These are phyloP conservation scores for Monosiga brevicollis DNA, from an alignment of 78 protist genomes.

Conservation along the genomic window DNA sequence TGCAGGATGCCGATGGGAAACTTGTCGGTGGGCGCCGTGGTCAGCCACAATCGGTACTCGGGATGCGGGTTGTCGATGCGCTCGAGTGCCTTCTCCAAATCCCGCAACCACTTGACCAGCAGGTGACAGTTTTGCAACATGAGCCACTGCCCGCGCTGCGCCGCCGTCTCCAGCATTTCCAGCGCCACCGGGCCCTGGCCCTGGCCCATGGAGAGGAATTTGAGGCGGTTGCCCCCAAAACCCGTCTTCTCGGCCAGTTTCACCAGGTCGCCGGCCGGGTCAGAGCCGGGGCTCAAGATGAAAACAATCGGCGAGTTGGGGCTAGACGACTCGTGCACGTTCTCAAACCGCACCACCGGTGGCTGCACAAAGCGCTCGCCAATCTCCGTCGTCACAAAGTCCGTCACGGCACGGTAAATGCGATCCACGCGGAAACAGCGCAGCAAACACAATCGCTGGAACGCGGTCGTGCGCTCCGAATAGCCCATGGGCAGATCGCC, in stretches of 20 bases:
- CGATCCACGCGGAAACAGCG: slow-evolving; percentile 77
- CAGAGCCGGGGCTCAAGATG: slow-evolving; percentile 82
- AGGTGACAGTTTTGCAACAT: slow-evolving; percentile 87
- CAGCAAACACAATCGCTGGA: slow-evolving; percentile 58
- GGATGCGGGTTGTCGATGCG: slow-evolving; percentile 38
- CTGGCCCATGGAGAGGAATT: slow-evolving; percentile 69
- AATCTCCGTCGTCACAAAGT: slow-evolving; percentile 36
- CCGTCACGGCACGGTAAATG: slow-evolving; percentile 32
- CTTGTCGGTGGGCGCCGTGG: slow-evolving; percentile 82
- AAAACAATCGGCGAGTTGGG: slow-evolving; percentile 68
- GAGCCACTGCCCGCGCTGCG: slow-evolving; percentile 84
- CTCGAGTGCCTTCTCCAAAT: slow-evolving; percentile 74
- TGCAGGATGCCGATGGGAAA: slow-evolving; percentile 90
- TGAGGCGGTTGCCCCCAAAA: slow-evolving; percentile 28
- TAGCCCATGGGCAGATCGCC: slow-evolving; percentile 12
- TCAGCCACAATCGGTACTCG: slow-evolving; percentile 87
- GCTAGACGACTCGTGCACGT: slow-evolving; percentile 34
- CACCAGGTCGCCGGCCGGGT: slow-evolving; percentile 76
- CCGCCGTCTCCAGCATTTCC: slow-evolving; percentile 58
- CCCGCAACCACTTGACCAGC: slow-evolving; percentile 69
- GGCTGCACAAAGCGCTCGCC: slow-evolving; percentile 48
- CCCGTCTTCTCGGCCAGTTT: slow-evolving; percentile 64
- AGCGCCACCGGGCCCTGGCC: slow-evolving; percentile 71
- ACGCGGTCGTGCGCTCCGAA: not conserved
- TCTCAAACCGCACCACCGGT: slow-evolving; percentile 57